phyloP scores from a whole-genome alignment of 495 filamentous ascomycete genomes.

The Usnea hakonensis region DNA sequence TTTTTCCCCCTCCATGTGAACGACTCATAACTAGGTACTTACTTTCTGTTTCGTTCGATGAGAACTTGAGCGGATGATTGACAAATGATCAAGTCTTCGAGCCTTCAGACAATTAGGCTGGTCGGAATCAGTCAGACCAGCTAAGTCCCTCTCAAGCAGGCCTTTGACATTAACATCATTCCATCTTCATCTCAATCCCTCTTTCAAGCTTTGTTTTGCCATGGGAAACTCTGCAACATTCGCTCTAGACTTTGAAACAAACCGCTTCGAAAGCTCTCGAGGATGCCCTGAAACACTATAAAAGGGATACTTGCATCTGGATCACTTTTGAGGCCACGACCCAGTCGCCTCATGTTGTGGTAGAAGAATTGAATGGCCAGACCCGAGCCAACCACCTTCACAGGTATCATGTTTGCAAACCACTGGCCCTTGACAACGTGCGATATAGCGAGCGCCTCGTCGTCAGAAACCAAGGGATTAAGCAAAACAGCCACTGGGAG shows the following conservation, averaged over 20 bases:
- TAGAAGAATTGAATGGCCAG: constrained; percentile 26
- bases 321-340: constrained; percentile 23
- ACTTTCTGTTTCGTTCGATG: no score
- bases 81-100: no score
- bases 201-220: constrained; percentile 6
- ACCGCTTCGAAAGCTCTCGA: constrained; percentile 16
- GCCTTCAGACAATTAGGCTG: no score
- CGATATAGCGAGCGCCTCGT: constrained; percentile 21
- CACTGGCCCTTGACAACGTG: constrained; percentile 26
- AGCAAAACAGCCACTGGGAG: constrained; percentile 19
- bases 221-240: constrained; percentile 13
- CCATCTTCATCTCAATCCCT: background rate
- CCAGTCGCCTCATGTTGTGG: constrained; percentile 27
- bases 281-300: constrained; percentile 12
- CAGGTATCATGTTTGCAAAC: constrained; percentile 25
- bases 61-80: background rate
- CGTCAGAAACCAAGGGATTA: constrained; percentile 19
- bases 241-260: constrained; percentile 1
- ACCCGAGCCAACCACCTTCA: constrained; percentile 23
- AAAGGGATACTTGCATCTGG: constrained; percentile 24
- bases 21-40: background rate
- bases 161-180: background rate
- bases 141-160: background rate
- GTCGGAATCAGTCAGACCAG: no score
- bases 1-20: no score